Percentiles rank a stretch among this genome's conserved stretches.
phyloP scores from a whole-genome alignment of 1,284 basidiomycete genomes.

The Fereydounia khargensis region DNA sequence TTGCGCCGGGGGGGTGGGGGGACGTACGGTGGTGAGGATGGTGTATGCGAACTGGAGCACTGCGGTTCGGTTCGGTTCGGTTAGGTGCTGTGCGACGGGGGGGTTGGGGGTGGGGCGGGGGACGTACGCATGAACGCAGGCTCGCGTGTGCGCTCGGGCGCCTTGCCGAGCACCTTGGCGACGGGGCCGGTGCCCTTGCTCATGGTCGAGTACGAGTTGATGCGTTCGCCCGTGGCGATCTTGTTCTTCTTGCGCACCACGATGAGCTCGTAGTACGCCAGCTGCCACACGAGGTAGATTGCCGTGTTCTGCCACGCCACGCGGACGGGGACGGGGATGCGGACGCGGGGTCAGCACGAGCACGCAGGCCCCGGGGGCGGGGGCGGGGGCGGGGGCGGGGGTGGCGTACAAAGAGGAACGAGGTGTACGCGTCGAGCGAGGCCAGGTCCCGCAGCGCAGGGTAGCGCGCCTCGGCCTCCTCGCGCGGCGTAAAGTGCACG shows the following conservation, averaged over 20 bases:
- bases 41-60: conserved; percentile 68
- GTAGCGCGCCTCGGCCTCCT: conserved; percentile 67
- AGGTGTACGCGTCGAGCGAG: conserved; percentile 66
- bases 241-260: conserved; percentile 19
- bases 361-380: too few relatives aligned
- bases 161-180: conserved; percentile 40
- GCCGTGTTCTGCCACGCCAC: conserved; percentile 68
- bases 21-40: conserved; percentile 68
- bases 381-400: too few relatives aligned
- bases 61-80: too few relatives aligned
- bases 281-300: conserved; percentile 80
- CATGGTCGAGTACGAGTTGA: conserved; percentile 45
- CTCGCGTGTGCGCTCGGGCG: conserved; percentile 26
- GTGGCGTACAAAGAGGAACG: conserved; percentile 63
- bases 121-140: conserved; percentile 28
- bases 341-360: too few relatives aligned
- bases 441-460: conserved; percentile 72
- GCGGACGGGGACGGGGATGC: too few relatives aligned
- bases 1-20: not conserved
- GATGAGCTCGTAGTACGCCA: conserved; percentile 63
- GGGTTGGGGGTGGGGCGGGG: not conserved
- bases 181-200: conserved; percentile 41
- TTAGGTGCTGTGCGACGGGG: not conserved
- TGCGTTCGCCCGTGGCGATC: conserved; percentile 43
- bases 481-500: conserved; percentile 75